Conservation (phyloP, 1,139 yeast genomes). For the Yamadazyma siamensis region DNA sequence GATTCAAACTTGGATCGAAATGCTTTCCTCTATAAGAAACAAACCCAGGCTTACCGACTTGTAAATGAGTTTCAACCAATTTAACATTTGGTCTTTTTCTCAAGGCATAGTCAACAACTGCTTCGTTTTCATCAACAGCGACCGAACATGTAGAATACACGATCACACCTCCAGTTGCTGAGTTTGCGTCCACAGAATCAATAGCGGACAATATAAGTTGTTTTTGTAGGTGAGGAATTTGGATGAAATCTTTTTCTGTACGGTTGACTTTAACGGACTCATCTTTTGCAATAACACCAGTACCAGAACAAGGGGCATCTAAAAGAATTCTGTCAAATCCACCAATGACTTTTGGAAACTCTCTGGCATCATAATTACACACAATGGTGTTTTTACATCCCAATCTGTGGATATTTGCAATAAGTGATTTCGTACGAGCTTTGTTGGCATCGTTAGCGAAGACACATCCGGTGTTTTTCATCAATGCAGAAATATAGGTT, state of each 20-base stretch:
- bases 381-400: conserved; percentile 97
- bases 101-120: conserved; percentile 97
- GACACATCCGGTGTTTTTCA: conserved; percentile 97
- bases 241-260: conserved; percentile 94
- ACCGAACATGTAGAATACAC: conserved; percentile 98
- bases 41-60: conserved; percentile 95
- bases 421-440: conserved; percentile 91
- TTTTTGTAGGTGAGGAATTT: conserved; percentile 94
- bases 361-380: conserved; percentile 97
- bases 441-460: conserved; percentile 97
- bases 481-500: conserved; percentile 89
- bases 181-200: conserved; percentile 92
- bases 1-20: conserved; percentile 69
- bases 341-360: conserved; percentile 96
- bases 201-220: conserved; percentile 92
- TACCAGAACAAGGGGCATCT: conserved; percentile 99
- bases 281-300: conserved; percentile 98
- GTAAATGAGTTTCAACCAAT: conserved; percentile 89
- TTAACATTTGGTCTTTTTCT: conserved; percentile 96
- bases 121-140: conserved; percentile 97
- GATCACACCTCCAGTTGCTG: conserved; percentile 88
- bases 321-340: conserved; percentile 93
- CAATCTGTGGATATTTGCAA: conserved; percentile 95
- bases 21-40: conserved; percentile 90
- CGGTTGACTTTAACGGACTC: conserved; percentile 91